phyloP scores from a whole-genome alignment of 208 protist genomes.

The Trypanosoma boissoni region DNA sequence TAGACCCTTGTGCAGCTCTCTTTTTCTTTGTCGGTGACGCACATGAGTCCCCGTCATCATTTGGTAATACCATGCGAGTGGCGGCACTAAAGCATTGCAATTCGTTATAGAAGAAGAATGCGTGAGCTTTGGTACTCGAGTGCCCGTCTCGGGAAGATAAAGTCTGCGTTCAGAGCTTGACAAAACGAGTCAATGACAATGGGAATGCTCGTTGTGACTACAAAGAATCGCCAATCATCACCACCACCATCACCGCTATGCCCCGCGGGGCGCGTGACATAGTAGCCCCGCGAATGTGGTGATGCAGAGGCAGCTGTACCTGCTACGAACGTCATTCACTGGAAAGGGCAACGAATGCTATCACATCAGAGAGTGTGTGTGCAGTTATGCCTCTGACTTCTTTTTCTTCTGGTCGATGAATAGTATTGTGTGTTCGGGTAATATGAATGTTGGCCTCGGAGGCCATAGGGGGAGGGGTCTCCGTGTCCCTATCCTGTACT shows the following conservation, averaged over 20 bases:
- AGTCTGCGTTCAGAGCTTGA: no score
- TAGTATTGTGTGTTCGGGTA: constrained; percentile 21
- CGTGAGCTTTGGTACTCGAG: no score
- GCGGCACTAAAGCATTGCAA: constrained; percentile 15
- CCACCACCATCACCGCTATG: constrained; percentile 15
- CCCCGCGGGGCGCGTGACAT: background rate
- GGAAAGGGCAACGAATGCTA: background rate
- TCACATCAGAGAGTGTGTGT: background rate
- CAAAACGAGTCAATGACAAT: no score
- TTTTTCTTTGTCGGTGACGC: constrained; percentile 63
- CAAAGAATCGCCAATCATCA: constrained; percentile 28
- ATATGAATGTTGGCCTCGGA: no score
- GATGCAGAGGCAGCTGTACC: constrained; percentile 9
- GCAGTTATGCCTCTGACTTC: constrained; percentile 28
- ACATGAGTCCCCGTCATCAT: constrained; percentile 37
- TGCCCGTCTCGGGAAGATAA: no score
- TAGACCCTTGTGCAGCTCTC: constrained; percentile 34
- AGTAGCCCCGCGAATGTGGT: background rate
- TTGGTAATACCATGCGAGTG: constrained; percentile 46
- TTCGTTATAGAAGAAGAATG: background rate
- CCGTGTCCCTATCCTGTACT: no score
- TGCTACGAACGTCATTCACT: background rate
- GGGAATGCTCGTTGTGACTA: constrained; percentile 16
- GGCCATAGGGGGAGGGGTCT: no score
- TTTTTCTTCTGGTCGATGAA: constrained; percentile 19